phyloP scores from a whole-genome alignment of 305 asterid genomes.

The Ruellia speciosa region DNA sequence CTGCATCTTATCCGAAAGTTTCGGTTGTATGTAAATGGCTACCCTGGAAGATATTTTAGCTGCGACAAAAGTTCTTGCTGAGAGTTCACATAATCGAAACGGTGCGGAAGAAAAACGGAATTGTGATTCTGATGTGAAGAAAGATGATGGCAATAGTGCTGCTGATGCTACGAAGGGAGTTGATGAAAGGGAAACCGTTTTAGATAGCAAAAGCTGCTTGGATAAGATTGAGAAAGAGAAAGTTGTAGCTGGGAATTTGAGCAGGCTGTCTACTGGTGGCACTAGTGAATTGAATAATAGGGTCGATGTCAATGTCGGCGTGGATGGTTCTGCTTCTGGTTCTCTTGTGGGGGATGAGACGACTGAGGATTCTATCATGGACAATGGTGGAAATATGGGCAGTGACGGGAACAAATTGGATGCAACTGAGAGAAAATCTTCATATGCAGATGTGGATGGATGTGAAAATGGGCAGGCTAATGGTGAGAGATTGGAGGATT shows the following conservation, averaged over 20 bases:
- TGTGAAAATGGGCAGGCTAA: not conserved
- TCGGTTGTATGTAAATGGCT: conserved; percentile 20
- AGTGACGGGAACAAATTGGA: conserved; percentile 1
- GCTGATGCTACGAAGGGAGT: not conserved
- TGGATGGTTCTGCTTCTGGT: not conserved
- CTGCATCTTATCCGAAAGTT: not conserved
- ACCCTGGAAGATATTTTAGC: conserved; percentile 17
- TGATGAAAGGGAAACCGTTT: conserved; percentile 10
- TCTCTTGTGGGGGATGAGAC: not conserved
- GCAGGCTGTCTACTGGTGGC: not conserved
- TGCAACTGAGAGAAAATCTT: not conserved
- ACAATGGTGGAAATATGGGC: not conserved
- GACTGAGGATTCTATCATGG: not conserved
- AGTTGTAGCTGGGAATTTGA: conserved; percentile 5
- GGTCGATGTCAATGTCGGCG: conserved; percentile 1
- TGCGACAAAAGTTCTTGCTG: conserved; percentile 12
- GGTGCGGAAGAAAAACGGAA: conserved; percentile 3
- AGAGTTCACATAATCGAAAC: conserved; percentile 9
- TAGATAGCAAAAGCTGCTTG: not conserved
- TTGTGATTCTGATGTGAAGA: conserved; percentile 8
- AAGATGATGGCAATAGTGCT: conserved; percentile 10
- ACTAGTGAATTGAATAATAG: not conserved
- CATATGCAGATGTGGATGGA: not conserved
- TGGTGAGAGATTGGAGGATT: conserved; percentile 13
- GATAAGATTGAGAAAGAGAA: not conserved